Evolutionary conservation across 805 yeast genomes (phyloP).

Genomic region (Kurtzmaniella fragi): DNA sequence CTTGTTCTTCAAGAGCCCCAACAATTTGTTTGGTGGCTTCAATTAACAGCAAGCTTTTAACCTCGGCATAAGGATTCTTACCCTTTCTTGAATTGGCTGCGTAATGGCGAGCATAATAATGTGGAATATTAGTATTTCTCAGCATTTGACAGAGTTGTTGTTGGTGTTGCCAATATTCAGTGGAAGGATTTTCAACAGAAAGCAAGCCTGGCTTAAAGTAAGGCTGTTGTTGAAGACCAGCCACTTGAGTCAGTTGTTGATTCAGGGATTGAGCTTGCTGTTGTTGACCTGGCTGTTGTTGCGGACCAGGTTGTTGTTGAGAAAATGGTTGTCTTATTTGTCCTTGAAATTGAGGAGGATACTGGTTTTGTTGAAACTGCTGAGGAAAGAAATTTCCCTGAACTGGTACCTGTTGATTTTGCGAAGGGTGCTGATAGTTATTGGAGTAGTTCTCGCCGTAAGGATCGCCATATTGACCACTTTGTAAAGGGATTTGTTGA

Average conservation of each 20-base stretch:
- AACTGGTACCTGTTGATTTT: constrained; percentile 9
- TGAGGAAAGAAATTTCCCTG: constrained; percentile 18
- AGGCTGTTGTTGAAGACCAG: constrained; percentile 15
- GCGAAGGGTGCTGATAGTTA: constrained; percentile 18
- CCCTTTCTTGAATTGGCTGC: constrained; percentile 60
- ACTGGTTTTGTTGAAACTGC: constrained; percentile 11
- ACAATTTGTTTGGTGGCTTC: constrained; percentile 39
- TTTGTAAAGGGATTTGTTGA: constrained; percentile 11
- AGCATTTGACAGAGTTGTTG: constrained; percentile 66
- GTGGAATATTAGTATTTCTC: constrained; percentile 61
- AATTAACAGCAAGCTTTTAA: constrained; percentile 32
- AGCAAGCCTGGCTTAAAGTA: constrained; percentile 28
- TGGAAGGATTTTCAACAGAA: constrained; percentile 33
- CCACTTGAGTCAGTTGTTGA: too few species aligned
- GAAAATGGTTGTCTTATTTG: constrained; percentile 10
- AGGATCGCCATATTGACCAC: constrained; percentile 9
- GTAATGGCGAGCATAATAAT: constrained; percentile 78
- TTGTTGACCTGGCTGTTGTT: constrained; percentile 14
- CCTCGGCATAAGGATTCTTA: constrained; percentile 32
- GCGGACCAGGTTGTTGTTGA: constrained; percentile 11
- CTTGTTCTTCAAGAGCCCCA: constrained; percentile 36
- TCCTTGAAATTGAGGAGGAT: constrained; percentile 7
- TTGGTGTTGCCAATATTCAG: constrained; percentile 76
- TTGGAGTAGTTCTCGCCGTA: constrained; percentile 15
- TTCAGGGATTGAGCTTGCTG: constrained; percentile 12